Evolutionary conservation across 2,329 filamentous ascomycete genomes (phyloP).

Genomic region (Aspergillus versicolor): DNA sequence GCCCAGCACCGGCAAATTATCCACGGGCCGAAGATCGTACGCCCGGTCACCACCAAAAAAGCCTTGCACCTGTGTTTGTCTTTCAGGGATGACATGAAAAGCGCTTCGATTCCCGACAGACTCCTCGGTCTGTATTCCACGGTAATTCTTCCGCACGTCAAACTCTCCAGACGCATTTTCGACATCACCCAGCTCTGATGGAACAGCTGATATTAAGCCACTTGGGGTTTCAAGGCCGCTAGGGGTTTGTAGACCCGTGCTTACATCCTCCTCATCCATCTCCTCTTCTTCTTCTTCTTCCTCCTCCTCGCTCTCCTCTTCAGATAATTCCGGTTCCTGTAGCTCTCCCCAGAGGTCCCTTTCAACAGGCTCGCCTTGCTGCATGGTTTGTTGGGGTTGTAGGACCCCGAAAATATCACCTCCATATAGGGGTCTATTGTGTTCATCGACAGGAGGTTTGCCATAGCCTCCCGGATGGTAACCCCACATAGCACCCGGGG

Average conservation of each 20-base stretch:
- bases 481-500: constrained; percentile 86
- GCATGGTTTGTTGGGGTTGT: constrained; percentile 59
- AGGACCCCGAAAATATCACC: constrained; percentile 89
- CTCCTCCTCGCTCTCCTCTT: constrained; percentile 68
- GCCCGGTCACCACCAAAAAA: constrained; percentile 96
- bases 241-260: constrained; percentile 62
- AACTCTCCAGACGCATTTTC: constrained; percentile 83
- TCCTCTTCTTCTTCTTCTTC: constrained; percentile 65
- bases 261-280: constrained; percentile 51
- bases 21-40: constrained; percentile 75
- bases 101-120: constrained; percentile 71
- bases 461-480: constrained; percentile 95
- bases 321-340: constrained; percentile 73
- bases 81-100: constrained; percentile 87
- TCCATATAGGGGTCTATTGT: constrained; percentile 85
- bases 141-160: constrained; percentile 81
- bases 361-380: constrained; percentile 77
- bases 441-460: constrained; percentile 92
- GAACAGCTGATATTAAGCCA: constrained; percentile 75
- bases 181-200: constrained; percentile 73
- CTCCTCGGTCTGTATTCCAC: constrained; percentile 87
- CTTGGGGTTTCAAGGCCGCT: constrained; percentile 77
- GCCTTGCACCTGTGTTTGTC: constrained; percentile 78
- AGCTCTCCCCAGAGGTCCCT: constrained; percentile 89
- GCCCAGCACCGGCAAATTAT: constrained; percentile 71